Evolutionary conservation across 1,139 yeast species (phyloP).

Genomic region (Hyphopichia khmerensis): DNA sequence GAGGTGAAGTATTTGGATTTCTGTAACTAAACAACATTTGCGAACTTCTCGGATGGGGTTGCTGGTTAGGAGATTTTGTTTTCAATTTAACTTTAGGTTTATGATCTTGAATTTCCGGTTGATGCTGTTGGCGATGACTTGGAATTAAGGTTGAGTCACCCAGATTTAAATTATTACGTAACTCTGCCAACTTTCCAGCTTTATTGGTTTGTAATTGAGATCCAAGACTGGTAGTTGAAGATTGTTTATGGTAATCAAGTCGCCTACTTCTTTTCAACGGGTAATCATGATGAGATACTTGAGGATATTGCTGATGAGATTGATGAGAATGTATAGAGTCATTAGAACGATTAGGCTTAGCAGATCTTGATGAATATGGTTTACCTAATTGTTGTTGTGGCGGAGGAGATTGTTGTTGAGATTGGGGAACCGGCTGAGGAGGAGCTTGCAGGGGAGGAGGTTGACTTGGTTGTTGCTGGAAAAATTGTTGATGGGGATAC

Average conservation of each 20-base stretch:
- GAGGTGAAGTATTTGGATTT: conserved; percentile 16
- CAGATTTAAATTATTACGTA: conserved; percentile 25
- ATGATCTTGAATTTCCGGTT: conserved; percentile 4
- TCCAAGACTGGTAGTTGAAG: conserved; percentile 15
- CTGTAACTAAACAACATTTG: conserved; percentile 34
- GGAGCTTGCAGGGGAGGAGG: conserved; percentile 6
- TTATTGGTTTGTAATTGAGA: conserved; percentile 28
- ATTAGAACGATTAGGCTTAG: conserved; percentile 23
- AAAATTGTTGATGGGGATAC: conserved; percentile 9
- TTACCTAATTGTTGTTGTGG: conserved; percentile 1
- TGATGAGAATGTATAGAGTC: conserved; percentile 2
- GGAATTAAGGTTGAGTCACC: conserved; percentile 2
- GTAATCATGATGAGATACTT: conserved; percentile 17
- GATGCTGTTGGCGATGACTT: conserved; percentile 3
- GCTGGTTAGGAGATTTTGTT: conserved; percentile 1
- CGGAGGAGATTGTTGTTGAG: neutral
- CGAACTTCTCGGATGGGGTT: conserved; percentile 23
- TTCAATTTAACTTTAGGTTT: conserved; percentile 2
- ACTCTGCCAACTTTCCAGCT: conserved; percentile 34
- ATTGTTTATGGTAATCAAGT: conserved; percentile 37
- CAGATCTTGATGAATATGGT: conserved; percentile 23
- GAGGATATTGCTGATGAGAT: conserved; percentile 5
- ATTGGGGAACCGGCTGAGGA: neutral
- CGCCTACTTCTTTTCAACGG: conserved; percentile 42
- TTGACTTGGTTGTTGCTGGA: conserved; percentile 16